Evolutionary conservation across 192 early-diverging fungal genomes (phyloP), one percentile per base, ranked within the genome.

Genomic region (Neocallimastix lanati): DNA sequence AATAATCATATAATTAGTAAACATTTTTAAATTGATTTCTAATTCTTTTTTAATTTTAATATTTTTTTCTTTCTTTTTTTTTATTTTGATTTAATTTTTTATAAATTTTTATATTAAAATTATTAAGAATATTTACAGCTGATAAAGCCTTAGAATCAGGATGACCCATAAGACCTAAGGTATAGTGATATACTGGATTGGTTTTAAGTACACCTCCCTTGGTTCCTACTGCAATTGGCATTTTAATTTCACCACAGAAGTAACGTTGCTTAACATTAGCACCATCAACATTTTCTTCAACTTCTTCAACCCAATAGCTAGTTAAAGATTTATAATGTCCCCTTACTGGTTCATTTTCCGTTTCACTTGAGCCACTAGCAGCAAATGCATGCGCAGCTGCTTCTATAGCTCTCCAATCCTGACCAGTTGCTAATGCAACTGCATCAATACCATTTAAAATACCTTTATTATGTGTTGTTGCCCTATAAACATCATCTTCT

Each of bases 401-500:
- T 81, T 92, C 92, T 81, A 93, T 87, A 11, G 92, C 92, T 28
- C 92, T 84, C 92, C 92, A 93, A 79, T 93, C 92, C 79, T 93
- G 92, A 1, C 92, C 92, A 11, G 91, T 90, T 9, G 92, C 92
- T 40, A 93, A 78, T 2, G 91, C 91, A 25, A 93, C 91, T 29
- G 92, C 91, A 81, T 93, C 92, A 78, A 93, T 90, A 7, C 92
- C 92, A 82, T 93, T 93, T 92, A 93, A 93, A 76, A 93, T 92
- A 13, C 92, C 92, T 82, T 93, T 93, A 86, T 93, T 93, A 80
- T 93, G 91, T 0, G 92, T 93, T 1, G 90, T 87, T 14, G 92
- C 92, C 16, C 92, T 86, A 80, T 86, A 93, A 29, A 89, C 89
- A 77, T 93, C 92, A 27, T 90, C 83, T 28, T 85, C 83, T 3